phyloP scores from a whole-genome alignment of 1,284 basidiomycete genomes.

The Ganoderma multipileum region DNA sequence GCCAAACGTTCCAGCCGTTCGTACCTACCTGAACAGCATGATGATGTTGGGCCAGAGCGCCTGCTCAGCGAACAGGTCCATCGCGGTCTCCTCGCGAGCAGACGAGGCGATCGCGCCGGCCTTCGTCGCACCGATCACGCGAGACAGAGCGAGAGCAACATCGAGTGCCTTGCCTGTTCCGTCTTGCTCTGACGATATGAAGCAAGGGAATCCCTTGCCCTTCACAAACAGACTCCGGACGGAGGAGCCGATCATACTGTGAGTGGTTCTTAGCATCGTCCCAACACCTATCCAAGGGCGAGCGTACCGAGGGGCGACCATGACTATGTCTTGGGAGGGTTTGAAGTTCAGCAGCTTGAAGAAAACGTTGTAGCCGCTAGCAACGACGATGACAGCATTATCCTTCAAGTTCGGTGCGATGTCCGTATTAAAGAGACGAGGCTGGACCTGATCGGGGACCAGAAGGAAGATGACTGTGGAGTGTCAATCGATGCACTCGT shows the following conservation, averaged over 20 bases:
- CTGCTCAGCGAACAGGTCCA: constrained; percentile 73
- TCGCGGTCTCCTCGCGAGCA: constrained; percentile 68
- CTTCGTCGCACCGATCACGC: constrained; percentile 67
- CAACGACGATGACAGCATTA: constrained; percentile 59
- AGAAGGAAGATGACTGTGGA: constrained; percentile 62
- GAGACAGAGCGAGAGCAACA: constrained; percentile 59
- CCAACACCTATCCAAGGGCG: constrained; percentile 3
- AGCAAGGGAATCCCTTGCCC: constrained; percentile 69
- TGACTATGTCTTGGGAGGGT: constrained; percentile 64
- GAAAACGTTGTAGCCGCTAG: constrained; percentile 72
- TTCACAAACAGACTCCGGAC: constrained; percentile 67
- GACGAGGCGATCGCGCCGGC: constrained; percentile 72
- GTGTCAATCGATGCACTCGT: not conserved
- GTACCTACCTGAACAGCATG: constrained; percentile 56
- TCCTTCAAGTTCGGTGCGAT: constrained; percentile 59
- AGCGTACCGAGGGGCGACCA: constrained; percentile 67
- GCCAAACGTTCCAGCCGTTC: too few species aligned
- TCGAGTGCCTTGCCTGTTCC: constrained; percentile 57
- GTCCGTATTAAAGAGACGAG: constrained; percentile 62
- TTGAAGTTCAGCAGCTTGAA: constrained; percentile 64
- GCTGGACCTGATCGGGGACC: constrained; percentile 70
- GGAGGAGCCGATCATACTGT: constrained; percentile 70
- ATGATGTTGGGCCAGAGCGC: constrained; percentile 74
- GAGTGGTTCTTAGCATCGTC: constrained; percentile 6
- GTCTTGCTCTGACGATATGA: constrained; percentile 70